These are phyloP conservation scores for Penicillium italicum DNA, from an alignment of 2,329 filamentous ascomycete species.

Conservation along the genomic window DNA sequence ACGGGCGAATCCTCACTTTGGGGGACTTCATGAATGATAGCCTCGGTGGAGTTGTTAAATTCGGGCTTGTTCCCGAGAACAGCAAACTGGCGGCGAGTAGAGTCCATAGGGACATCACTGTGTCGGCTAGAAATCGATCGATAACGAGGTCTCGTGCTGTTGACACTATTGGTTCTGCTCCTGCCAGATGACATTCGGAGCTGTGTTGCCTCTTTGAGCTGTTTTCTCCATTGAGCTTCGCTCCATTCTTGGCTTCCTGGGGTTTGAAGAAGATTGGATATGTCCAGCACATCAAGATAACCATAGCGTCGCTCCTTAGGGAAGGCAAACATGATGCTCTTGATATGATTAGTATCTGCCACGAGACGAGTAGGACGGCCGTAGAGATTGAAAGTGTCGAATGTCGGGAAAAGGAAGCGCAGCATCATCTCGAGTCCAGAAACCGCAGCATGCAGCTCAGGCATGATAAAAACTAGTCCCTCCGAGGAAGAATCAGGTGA, in stretches of 20 bases:
- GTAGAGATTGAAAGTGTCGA: conserved; percentile 88
- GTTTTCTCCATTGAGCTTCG: conserved; percentile 84
- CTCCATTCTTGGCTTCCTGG: conserved; percentile 73
- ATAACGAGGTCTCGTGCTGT: conserved; percentile 50
- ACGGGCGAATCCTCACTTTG: conserved; percentile 20
- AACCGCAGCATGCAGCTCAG: conserved; percentile 85
- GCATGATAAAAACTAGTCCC: conserved; percentile 97
- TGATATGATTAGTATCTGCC: conserved; percentile 78
- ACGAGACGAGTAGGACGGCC: conserved; percentile 82
- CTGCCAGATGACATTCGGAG: conserved; percentile 38
- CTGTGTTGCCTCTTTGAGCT: conserved; percentile 82
- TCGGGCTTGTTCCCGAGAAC: conserved; percentile 21
- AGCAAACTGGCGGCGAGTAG: conserved; percentile 20
- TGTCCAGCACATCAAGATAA: conserved; percentile 84
- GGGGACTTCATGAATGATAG: conserved; percentile 31
- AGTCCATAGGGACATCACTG: conserved; percentile 35
- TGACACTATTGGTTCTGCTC: conserved; percentile 52
- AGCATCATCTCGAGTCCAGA: conserved; percentile 94
- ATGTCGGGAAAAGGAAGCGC: conserved; percentile 86
- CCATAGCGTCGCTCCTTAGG: conserved; percentile 83
- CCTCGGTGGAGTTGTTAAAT: conserved; percentile 38
- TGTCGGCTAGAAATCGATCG: conserved; percentile 35
- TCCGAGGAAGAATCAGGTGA: conserved; percentile 75
- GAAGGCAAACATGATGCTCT: conserved; percentile 98
- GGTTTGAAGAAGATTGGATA: conserved; percentile 72